Base-by-base conservation (phyloP, 495 filamentous ascomycete species). In the Penicillium daleae region DNA sequence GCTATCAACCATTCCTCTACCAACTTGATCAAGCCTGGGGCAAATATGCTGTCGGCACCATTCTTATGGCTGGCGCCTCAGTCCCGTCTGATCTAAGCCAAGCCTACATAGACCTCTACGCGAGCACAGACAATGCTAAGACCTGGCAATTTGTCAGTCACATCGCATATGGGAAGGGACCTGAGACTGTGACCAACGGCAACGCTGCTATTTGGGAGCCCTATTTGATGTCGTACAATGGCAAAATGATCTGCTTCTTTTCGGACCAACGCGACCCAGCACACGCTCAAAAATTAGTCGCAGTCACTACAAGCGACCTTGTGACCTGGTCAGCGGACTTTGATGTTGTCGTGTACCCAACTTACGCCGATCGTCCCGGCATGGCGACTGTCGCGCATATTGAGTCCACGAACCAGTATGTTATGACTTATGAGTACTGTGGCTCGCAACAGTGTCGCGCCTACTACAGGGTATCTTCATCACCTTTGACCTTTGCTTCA, bases 261-360 rank as follows among this genome's bases (percentile, higher is more conserved):
- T 48, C 44, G 44, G 44, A 48, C 44, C 44, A 48, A n/a, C 44
- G 44, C n/a, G 44, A 48, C n/a, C n/a, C 44, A 12, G 22, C 44
- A 12, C 22, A 48, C n/a, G n/a, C 12, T 9, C 44, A 48, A n/a
- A 48, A 48, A 48, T 22, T 48, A 32, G 22, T 21, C 22, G 19
- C 44, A 48, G 44, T 48, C n/a, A 48, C 37, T 17, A 39, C 37
- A 12, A 39, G 10, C 37, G 44, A 48, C n/a, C 44, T 48, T 22
- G 19, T 48, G 8, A 48, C 13, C n/a, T 48, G 44, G 44, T 21
- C 19, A 9, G 44, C n/a, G n/a, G 44, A 8, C n/a, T 12, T 48
- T 12, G 44, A 48, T n/a, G 44, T 17, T 26, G 44, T 48, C 19
- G 44, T n/a, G 22, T 48, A 48, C n/a, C 8, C 44, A 9, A 48